Conservation (phyloP, 371 early-diverging fungal species). For the Mortierella sp. region DNA sequence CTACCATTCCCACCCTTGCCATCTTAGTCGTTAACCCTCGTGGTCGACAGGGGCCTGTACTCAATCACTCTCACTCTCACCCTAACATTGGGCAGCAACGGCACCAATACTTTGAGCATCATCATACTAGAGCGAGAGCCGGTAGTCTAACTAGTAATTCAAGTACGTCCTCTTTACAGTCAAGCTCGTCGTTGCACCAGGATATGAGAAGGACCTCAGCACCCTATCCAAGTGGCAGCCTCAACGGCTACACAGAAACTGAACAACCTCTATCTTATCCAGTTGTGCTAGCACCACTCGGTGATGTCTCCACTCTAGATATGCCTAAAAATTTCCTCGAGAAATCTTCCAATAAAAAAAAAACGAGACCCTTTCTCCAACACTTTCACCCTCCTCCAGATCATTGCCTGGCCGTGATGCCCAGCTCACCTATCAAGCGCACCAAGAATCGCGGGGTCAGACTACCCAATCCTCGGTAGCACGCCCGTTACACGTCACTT, state of each 20-base stretch:
- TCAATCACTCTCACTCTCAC: constrained; percentile 47
- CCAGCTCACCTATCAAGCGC: neutral
- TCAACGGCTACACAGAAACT: neutral
- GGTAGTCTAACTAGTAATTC: too few species aligned
- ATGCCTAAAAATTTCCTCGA: too few species aligned
- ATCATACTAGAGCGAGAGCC: too few species aligned
- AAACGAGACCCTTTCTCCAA: constrained; percentile 15
- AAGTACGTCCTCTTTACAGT: too few species aligned
- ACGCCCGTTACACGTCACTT: constrained; percentile 6
- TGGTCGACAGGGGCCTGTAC: constrained; percentile 12
- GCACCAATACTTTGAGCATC: constrained; percentile 36
- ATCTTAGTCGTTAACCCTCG: constrained; percentile 1
- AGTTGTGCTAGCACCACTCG: constrained; percentile 18
- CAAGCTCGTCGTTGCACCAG: constrained; percentile 12
- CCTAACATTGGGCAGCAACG: constrained; percentile 47
- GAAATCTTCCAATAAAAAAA: too few species aligned
- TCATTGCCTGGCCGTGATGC: constrained; percentile 32
- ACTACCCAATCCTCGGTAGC: neutral
- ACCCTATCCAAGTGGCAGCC: constrained; percentile 11
- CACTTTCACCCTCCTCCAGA: constrained; percentile 24
- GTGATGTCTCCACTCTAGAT: neutral
- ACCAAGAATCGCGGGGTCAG: neutral
- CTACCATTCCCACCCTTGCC: neutral
- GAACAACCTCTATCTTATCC: constrained; percentile 45
- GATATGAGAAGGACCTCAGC: constrained; percentile 28